Base-by-base conservation (phyloP, 1,284 basidiomycete genomes). In the Prillingera fragicola region DNA sequence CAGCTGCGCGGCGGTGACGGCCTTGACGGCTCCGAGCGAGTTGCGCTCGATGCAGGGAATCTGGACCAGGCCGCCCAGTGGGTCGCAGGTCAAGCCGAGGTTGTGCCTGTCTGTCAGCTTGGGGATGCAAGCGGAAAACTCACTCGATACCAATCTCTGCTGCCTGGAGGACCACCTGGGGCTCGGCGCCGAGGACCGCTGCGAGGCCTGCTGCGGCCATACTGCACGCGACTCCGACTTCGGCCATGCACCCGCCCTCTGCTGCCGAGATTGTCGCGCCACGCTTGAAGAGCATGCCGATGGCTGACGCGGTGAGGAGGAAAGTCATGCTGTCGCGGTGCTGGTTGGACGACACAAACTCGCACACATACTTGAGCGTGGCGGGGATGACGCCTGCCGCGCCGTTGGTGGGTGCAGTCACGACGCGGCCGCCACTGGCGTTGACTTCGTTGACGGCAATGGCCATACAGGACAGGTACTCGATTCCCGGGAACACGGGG, bases 281-380 rank as follows among this genome's bases (percentile, higher is more conserved):
- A 43, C 92, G 80, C 68, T 97, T 97, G 77, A 94, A 96, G 15
- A 97, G 75, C 94, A 97, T 97, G 5, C 91, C 91, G 43, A 96
- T 74, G 2, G 91, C 90, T 0, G 85, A 76, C 35, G 89, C 85
- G 3, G 87, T 90, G 42, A 91, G 73, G 34, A 92, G 65, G 69
- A 91, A 91, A 0, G 90, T 95, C 67, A 83, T 77, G 10, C 92
- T 78, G 41, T 65, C 60, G 40, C 56, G 42, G 32, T 60, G 56
- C 4, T 52, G 50, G 37, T 55, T 43, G 9, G 60, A 52, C 8
- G 59, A 60, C 40, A 63, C 59, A 49, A 62, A 64, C 50, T 66
- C 60, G 33, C 54, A 53, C 7, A 61, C 59, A 32, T 67, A 67
- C 50, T 72, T 74, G 35, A 75, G 62, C 8, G 77, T 92, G 0